A percentile compares a stretch with the other conserved stretches of the same genome.
Conservation (phyloP, 208 protist species). For the Acanthamoeba royreba region DNA sequence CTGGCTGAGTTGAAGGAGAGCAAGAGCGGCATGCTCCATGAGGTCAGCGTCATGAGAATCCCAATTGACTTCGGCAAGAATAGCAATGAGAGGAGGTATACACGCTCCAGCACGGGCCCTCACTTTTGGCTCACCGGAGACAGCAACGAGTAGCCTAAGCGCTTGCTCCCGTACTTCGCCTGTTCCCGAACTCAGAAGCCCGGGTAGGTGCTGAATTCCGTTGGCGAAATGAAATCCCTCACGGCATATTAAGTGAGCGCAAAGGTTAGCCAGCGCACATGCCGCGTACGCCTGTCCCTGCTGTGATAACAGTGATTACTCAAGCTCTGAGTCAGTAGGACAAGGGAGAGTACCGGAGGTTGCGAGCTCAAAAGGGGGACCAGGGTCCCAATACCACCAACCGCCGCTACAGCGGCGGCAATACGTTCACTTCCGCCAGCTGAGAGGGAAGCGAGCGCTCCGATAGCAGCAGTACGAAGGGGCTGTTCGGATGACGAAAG, state of each 20-base stretch:
- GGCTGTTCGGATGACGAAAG: not conserved
- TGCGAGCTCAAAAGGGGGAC: not conserved
- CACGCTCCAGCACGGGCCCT: not conserved
- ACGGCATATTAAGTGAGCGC: not conserved
- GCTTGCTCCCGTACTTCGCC: constrained; percentile 1
- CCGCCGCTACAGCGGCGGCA: not conserved
- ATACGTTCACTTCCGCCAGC: not conserved
- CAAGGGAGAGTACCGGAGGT: not conserved
- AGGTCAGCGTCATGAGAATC: not conserved
- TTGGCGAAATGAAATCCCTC: not conserved
- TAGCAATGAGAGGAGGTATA: not conserved
- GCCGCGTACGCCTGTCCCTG: not conserved
- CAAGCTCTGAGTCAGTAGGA: not conserved
- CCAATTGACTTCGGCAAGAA: not conserved
- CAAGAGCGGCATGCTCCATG: not conserved
- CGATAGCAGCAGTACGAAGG: not conserved
- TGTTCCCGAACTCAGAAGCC: not conserved
- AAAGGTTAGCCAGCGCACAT: constrained; percentile 25
- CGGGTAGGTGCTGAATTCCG: not conserved
- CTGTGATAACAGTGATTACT: not conserved
- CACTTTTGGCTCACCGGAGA: not conserved
- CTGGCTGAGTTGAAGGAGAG: not conserved
- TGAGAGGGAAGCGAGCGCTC: not conserved
- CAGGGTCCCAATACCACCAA: not conserved
- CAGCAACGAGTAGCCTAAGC: not conserved